Evolutionary conservation across 2,329 filamentous ascomycete species (phyloP).

Genomic region (Mariannaea elegans): DNA sequence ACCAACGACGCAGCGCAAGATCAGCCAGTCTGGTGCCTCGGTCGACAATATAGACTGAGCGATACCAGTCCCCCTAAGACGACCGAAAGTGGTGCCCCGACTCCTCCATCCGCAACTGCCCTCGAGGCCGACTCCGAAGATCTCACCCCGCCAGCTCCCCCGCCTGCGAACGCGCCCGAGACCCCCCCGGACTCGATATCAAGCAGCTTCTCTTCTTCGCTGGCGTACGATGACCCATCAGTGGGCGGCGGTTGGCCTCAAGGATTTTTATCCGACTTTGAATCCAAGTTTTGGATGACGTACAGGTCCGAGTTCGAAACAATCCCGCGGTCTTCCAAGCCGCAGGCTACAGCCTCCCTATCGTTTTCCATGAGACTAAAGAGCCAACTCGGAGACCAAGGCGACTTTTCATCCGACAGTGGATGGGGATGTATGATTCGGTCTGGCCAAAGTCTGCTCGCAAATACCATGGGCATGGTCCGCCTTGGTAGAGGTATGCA

Average conservation of each 20-base stretch:
- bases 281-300: slow-evolving; percentile 94
- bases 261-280: slow-evolving; percentile 89
- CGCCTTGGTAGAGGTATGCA: slow-evolving; percentile 78
- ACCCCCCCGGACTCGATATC: slow-evolving; percentile 59
- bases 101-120: slow-evolving; percentile 30
- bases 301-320: slow-evolving; percentile 87
- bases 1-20: slow-evolving; percentile 76
- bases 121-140: slow-evolving; percentile 23
- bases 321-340: slow-evolving; percentile 82
- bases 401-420: slow-evolving; percentile 89
- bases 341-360: slow-evolving; percentile 74
- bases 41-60: slow-evolving; percentile 59
- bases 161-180: slow-evolving; percentile 47
- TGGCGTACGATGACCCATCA: slow-evolving; percentile 56
- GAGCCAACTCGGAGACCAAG: slow-evolving; percentile 78
- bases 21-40: slow-evolving; percentile 85
- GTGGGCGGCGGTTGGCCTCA: slow-evolving; percentile 77
- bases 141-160: slow-evolving; percentile 28
- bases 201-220: slow-evolving; percentile 61
- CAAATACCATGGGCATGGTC: slow-evolving; percentile 80
- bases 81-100: slow-evolving; percentile 29
- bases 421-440: slow-evolving; percentile 99
- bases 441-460: slow-evolving; percentile 91
- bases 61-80: slow-evolving; percentile 25
- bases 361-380: slow-evolving; percentile 87